Conservation (phyloP, 805 yeast species). For the Cyberlindnera sargentensis region DNA sequence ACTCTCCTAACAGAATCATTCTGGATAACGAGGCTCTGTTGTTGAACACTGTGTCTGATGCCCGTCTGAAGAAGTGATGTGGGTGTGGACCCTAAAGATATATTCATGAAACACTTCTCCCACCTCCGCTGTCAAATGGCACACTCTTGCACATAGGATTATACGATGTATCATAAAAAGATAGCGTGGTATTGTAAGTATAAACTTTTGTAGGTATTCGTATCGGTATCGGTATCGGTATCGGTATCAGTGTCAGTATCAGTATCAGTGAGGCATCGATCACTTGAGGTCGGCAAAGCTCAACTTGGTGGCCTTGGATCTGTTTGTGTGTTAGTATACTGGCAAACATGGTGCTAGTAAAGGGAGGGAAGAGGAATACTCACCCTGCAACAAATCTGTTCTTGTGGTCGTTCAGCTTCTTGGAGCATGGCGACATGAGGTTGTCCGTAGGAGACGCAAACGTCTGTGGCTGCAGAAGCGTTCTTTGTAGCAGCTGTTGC, state of each 20-base stretch:
- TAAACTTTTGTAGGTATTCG: too few species aligned
- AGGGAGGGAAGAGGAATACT: slow-evolving; percentile 11
- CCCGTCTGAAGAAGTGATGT: slow-evolving; percentile 38
- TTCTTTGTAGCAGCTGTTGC: slow-evolving; percentile 18
- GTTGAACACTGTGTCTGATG: slow-evolving; percentile 80
- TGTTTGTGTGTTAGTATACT: slow-evolving; percentile 7
- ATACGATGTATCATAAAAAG: too few species aligned
- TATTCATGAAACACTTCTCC: not conserved
- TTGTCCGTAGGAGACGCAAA: slow-evolving; percentile 49
- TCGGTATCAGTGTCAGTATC: not conserved
- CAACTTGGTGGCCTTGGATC: slow-evolving; percentile 21
- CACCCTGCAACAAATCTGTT: slow-evolving; percentile 32
- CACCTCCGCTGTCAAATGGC: too few species aligned
- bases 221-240: too few species aligned
- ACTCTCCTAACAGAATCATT: slow-evolving; percentile 86
- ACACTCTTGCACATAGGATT: slow-evolving; percentile 1
- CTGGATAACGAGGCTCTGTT: slow-evolving; percentile 89
- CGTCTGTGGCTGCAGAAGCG: not conserved
- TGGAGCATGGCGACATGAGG: slow-evolving; percentile 51
- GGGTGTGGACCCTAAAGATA: not conserved
- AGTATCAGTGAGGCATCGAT: not conserved
- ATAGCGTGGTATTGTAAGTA: too few species aligned
- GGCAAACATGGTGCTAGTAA: not conserved
- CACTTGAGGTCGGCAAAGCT: slow-evolving; percentile 12
- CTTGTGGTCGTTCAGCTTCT: slow-evolving; percentile 45